These are phyloP conservation scores for Schwanniomyces pseudopolymorphus DNA, from an alignment of 805 yeast species.

Conservation along the genomic window DNA sequence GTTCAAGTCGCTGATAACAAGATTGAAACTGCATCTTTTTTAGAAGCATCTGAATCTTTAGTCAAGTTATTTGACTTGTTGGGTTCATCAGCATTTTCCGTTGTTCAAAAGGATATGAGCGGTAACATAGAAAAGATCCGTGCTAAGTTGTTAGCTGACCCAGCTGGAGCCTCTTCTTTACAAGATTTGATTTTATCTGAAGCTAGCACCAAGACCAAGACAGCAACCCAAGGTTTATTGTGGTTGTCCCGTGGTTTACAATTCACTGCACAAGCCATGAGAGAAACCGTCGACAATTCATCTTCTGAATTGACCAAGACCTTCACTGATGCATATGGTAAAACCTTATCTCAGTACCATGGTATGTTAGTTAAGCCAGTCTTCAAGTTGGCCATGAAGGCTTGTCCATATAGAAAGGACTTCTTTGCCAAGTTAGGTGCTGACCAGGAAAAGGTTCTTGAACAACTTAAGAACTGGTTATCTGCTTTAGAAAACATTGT, in stretches of 20 bases:
- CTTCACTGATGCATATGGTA: conserved; percentile 80
- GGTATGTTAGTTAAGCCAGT: conserved; percentile 80
- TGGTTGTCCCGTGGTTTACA: conserved; percentile 87
- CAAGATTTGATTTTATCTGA: conserved; percentile 78
- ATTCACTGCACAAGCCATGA: conserved; percentile 88
- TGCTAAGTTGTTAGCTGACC: conserved; percentile 61
- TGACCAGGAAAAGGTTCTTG: conserved; percentile 64
- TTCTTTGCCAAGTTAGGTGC: conserved; percentile 80
- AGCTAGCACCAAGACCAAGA: conserved; percentile 62
- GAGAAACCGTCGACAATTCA: conserved; percentile 70
- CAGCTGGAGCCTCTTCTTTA: conserved; percentile 62
- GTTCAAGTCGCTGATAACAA: conserved; percentile 64
- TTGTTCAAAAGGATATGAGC: conserved; percentile 83
- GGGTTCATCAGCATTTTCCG: conserved; percentile 81
- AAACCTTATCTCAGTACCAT: conserved; percentile 80
- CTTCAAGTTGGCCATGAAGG: conserved; percentile 92
- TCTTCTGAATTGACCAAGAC: conserved; percentile 67
- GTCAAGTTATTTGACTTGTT: conserved; percentile 80
- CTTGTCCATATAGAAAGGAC: conserved; percentile 87
- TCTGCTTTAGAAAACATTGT: conserved; percentile 75
- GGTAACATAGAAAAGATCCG: conserved; percentile 82
- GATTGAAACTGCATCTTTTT: conserved; percentile 70
- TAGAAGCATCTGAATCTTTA: conserved; percentile 81
- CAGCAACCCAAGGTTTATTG: conserved; percentile 86
- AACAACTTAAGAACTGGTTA: conserved; percentile 72